These are phyloP conservation scores for Eleusine coracana DNA, from an alignment of 176 grass and related monocot species.

Conservation along the genomic window DNA sequence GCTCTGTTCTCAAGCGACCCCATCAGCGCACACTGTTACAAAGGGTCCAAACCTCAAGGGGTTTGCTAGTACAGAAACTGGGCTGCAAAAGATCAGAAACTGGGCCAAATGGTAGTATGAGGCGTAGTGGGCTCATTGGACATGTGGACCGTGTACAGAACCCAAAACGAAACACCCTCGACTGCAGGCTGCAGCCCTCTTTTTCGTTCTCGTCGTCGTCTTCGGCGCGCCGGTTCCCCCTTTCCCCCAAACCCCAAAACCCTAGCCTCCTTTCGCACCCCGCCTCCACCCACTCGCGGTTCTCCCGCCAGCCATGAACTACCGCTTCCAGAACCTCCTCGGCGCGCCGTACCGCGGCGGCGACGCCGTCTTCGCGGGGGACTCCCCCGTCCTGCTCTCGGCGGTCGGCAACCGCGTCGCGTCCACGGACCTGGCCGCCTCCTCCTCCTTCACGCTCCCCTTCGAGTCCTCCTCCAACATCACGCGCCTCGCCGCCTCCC, in stretches of 20 bases:
- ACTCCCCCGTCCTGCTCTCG: conserved; percentile 71
- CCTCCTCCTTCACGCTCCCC: conserved; percentile 71
- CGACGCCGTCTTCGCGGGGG: conserved; percentile 69
- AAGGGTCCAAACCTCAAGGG: no score
- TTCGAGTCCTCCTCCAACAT: conserved; percentile 86
- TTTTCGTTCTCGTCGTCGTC: conserved; percentile 13
- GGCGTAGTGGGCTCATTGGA: no score
- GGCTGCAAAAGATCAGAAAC: no score
- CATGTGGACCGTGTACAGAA: no score
- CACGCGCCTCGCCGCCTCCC: conserved; percentile 64
- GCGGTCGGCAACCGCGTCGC: conserved; percentile 79
- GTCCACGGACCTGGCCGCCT: conserved; percentile 70
- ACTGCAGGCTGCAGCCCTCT: no score
- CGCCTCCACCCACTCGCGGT: neutral
- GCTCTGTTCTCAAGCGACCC: no score
- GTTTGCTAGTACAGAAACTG: no score
- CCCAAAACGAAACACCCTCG: no score
- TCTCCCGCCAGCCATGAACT: conserved; percentile 70
- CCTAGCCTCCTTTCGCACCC: conserved; percentile 42
- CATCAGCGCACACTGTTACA: no score
- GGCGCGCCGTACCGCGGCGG: conserved; percentile 95
- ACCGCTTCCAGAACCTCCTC: conserved; percentile 92
- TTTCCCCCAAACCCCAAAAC: conserved; percentile 50
- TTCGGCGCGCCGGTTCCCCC: neutral
- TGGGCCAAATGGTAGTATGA: no score